Conservation (phyloP, 768 basidiomycete species). For the Porpolomopsis calyptriformis region DNA sequence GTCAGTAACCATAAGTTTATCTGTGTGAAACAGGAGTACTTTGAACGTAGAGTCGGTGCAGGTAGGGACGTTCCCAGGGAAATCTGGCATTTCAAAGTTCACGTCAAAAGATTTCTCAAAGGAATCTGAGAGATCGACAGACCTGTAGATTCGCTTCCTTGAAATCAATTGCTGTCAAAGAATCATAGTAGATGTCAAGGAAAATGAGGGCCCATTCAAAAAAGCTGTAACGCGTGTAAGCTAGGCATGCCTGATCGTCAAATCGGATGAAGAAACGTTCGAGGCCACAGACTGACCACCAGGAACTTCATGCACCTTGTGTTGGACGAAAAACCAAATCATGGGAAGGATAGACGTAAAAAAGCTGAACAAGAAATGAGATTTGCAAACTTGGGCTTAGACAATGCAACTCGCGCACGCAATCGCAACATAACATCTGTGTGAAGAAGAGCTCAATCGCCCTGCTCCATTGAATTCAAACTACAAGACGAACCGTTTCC, state of each 20-base stretch:
- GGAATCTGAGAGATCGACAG: background rate
- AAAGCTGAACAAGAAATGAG: conserved; percentile 38
- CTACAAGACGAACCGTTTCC: conserved; percentile 36
- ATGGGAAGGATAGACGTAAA: conserved; percentile 61
- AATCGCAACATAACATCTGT: conserved; percentile 43
- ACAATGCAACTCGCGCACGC: conserved; percentile 27
- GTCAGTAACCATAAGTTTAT: no score
- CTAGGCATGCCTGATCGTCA: conserved; percentile 26
- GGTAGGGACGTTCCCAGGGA: conserved; percentile 11
- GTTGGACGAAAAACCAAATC: conserved; percentile 77
- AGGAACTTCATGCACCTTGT: conserved; percentile 68
- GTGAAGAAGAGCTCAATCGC: background rate
- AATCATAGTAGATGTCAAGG: conserved; percentile 64
- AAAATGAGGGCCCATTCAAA: conserved; percentile 82
- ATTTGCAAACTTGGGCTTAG: background rate
- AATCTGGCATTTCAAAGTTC: conserved; percentile 8
- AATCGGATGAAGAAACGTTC: background rate
- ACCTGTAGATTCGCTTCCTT: conserved; percentile 44
- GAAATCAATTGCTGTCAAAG: conserved; percentile 53
- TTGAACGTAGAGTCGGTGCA: no score
- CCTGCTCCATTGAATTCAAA: background rate
- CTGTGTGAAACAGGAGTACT: no score
- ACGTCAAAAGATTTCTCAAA: background rate
- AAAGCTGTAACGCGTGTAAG: conserved; percentile 78
- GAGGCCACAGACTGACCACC: conserved; percentile 44